Evolutionary conservation across 345 rosid species (phyloP).

Genomic region (Gossypium anomalum): DNA sequence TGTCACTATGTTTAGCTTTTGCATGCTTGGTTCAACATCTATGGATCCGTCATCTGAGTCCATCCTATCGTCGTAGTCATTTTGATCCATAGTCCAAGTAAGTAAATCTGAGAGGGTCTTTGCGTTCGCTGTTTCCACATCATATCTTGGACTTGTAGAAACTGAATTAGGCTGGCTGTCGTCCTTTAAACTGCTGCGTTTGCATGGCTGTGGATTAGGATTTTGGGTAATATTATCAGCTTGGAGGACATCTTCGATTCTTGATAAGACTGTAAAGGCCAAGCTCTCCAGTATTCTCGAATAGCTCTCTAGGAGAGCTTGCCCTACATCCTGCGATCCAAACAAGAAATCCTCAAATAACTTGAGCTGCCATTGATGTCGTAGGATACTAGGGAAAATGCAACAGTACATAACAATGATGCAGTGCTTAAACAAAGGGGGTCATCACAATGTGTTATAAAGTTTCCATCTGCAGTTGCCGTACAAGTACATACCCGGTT

Average conservation of each 20-base stretch:
- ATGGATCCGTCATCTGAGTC: slow-evolving; percentile 33
- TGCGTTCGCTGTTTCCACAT: slow-evolving; percentile 20
- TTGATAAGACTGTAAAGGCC: slow-evolving; percentile 72
- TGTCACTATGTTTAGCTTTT: slow-evolving; percentile 28
- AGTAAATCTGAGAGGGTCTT: slow-evolving; percentile 63
- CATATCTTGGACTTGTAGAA: neutral
- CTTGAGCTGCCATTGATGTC: neutral
- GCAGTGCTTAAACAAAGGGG: neutral
- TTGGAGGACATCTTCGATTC: slow-evolving; percentile 78
- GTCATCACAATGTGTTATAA: neutral
- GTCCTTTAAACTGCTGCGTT: slow-evolving; percentile 22
- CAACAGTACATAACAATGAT: neutral
- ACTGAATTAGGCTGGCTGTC: neutral
- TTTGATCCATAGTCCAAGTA: slow-evolving; percentile 53
- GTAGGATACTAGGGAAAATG: neutral
- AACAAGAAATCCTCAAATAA: neutral
- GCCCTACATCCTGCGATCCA: slow-evolving; percentile 69
- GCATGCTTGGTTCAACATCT: slow-evolving; percentile 27
- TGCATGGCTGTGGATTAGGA: slow-evolving; percentile 33
- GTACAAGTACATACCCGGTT: slow-evolving; percentile 41
- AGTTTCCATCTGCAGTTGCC: neutral
- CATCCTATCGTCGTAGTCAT: slow-evolving; percentile 22
- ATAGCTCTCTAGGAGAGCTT: slow-evolving; percentile 88
- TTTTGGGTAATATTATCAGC: slow-evolving; percentile 53
- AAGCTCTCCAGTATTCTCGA: slow-evolving; percentile 90